Evolutionary conservation across 2,329 filamentous ascomycete genomes (phyloP), one percentile per base, ranked within the genome.

Genomic region (Epichloe glyceriae): DNA sequence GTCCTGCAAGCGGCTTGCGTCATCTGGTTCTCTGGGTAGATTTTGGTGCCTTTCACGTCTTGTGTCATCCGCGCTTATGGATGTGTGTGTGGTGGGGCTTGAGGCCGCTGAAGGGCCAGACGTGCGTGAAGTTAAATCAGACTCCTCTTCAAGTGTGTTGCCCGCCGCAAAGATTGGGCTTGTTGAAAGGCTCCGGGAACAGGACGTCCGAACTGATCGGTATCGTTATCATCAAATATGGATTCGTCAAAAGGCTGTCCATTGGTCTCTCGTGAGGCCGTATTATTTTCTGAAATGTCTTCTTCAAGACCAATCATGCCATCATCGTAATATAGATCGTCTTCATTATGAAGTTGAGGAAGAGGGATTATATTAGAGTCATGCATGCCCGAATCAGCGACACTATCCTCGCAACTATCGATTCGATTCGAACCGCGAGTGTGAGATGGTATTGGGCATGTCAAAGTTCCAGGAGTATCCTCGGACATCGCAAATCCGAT

Each of bases 291-390:
- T 7, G 72, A 70, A 57, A 77, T 74, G 49, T 70, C 68, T 19
- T 64, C 61, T 40, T 71, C 68, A 50, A 59, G 78, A 65, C 52
- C 73, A 14, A 75, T 72, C 56, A 80, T 65, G 2, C 81, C 82
- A 59, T 81, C 80, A 55, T 85, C 81, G 59, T 83, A 88, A 62
- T 86, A 87, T 33, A 86, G 68, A 55, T 87, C 83, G 56, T 84
- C 80, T 35, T 79, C 74, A 3, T 52, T 56, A 3, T 50, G 30
- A n/a, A 50, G 39, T 22, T 50, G 52, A 2, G 54, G 46, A 10
- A 53, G 46, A 17, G 50, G 52, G 17, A 53, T 47, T 19, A 55
- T 43, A 19, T 49, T 53, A 5, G 59, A 50, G 20, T 59, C 67
- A 53, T 70, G 69, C n/a, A 73, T 73, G 6, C 68, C 71, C n/a